Evolutionary conservation across 257 asterid species (phyloP).

Genomic region (Leonotis leonurus): DNA sequence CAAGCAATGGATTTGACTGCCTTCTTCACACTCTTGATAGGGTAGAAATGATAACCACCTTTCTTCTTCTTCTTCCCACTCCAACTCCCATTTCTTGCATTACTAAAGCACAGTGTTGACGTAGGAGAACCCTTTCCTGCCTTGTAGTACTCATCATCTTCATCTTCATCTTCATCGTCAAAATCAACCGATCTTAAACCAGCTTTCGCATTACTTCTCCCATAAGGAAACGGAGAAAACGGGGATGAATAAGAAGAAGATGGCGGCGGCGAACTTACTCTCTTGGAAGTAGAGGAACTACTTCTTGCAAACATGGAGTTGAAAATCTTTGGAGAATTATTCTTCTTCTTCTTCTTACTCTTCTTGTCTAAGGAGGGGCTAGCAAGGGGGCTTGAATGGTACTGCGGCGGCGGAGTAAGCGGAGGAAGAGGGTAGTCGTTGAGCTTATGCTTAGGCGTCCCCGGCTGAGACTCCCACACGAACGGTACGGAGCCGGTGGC

Average conservation of each 20-base stretch:
- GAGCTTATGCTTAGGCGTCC: conserved; percentile 59
- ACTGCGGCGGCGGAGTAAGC: conserved; percentile 74
- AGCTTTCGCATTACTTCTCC: neutral
- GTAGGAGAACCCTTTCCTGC: conserved; percentile 18
- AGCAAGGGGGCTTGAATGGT: conserved; percentile 18
- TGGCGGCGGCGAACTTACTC: conserved; percentile 14
- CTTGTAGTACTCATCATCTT: conserved; percentile 18
- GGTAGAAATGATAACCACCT: conserved; percentile 1
- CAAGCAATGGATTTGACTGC: conserved; percentile 27
- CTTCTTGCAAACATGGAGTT: conserved; percentile 22
- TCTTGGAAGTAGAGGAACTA: conserved; percentile 21
- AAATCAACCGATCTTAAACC: conserved; percentile 22
- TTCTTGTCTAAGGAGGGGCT: neutral
- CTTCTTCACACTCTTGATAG: conserved; percentile 37
- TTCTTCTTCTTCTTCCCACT: conserved; percentile 16
- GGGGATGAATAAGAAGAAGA: conserved; percentile 28
- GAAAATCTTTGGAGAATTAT: neutral
- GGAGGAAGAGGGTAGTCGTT: conserved; percentile 47
- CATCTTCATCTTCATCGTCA: neutral
- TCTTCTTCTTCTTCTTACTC: conserved; percentile 16
- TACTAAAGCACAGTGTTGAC: conserved; percentile 33
- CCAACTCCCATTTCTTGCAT: neutral
- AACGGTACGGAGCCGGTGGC: conserved; percentile 62
- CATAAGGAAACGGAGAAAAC: conserved; percentile 25
- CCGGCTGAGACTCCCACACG: conserved; percentile 78